Percentiles rank a stretch among this genome's conserved stretches.
Conservation (phyloP, 345 rosid species). For the Melastoma malabathricum region DNA sequence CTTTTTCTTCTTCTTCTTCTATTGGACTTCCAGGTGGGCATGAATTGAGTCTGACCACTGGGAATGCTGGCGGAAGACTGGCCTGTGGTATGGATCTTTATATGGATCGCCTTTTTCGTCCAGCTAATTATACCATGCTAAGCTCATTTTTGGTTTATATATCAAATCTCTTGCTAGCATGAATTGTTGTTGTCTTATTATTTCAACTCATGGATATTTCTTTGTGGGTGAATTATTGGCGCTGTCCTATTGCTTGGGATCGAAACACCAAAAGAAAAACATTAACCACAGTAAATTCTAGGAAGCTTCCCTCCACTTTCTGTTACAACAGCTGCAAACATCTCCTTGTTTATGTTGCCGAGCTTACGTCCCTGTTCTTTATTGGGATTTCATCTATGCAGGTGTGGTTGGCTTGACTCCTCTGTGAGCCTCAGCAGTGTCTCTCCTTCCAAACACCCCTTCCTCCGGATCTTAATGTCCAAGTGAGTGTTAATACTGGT, state of each 20-base stretch:
- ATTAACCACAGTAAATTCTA: too few species aligned
- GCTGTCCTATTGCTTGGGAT: background rate
- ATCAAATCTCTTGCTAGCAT: background rate
- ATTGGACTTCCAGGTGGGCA: conserved; percentile 51
- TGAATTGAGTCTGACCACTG: conserved; percentile 89
- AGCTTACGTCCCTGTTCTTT: background rate
- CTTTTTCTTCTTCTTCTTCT: background rate
- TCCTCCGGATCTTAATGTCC: background rate
- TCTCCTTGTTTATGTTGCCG: background rate
- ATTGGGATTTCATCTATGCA: conserved; percentile 22
- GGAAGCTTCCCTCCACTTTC: too few species aligned
- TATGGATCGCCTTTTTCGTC: too few species aligned
- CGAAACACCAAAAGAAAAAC: background rate
- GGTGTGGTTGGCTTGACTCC: conserved; percentile 80
- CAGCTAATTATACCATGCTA: background rate
- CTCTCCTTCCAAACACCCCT: background rate
- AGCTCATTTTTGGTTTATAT: background rate
- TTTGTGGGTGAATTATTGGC: background rate
- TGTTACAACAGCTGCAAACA: background rate
- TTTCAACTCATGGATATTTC: background rate
- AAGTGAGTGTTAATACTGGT: too few species aligned
- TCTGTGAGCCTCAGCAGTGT: conserved; percentile 9
- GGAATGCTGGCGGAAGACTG: conserved; percentile 98
- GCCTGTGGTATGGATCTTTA: conserved; percentile 67
- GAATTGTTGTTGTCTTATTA: background rate